Conservation (phyloP, 257 asterid genomes). For the Perilla frutescens region DNA sequence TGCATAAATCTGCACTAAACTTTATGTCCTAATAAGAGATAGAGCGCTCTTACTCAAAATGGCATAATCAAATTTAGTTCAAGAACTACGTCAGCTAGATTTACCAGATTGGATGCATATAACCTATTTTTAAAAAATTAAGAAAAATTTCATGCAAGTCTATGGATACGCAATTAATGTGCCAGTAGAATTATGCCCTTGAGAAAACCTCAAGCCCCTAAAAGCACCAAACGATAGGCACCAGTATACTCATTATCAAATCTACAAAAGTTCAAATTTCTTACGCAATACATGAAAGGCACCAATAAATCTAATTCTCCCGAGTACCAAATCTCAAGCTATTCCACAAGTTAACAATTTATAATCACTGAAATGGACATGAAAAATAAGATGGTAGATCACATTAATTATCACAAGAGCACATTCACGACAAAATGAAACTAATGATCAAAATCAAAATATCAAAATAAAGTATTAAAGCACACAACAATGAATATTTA, state of each 20-base stretch:
- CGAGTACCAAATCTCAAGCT: slow-evolving; percentile 6
- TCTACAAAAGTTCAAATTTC: slow-evolving; percentile 14
- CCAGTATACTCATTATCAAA: slow-evolving; percentile 15
- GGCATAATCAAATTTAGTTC: slow-evolving; percentile 12
- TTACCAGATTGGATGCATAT: slow-evolving; percentile 1
- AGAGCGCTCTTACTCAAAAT: no score
- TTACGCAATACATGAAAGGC: background rate
- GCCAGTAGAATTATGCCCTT: slow-evolving; percentile 17
- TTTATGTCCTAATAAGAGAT: no score
- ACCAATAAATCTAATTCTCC: slow-evolving; percentile 5
- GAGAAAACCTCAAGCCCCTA: slow-evolving; percentile 23
- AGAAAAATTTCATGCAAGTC: background rate
- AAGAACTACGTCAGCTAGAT: slow-evolving; percentile 15
- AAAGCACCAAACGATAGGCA: slow-evolving; percentile 22
- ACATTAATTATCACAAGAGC: slow-evolving; percentile 4
- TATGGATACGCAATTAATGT: background rate
- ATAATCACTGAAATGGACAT: background rate
- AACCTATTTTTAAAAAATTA: background rate
- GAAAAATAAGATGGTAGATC: slow-evolving; percentile 12
- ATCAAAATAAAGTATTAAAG: no score
- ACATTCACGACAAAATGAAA: slow-evolving; percentile 12
- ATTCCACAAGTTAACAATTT: slow-evolving; percentile 9
- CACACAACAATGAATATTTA: no score
- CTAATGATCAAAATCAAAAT: background rate
- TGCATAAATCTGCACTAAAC: background rate